phyloP scores from a whole-genome alignment of 208 protist genomes.

The Acanthamoeba castellanii region DNA sequence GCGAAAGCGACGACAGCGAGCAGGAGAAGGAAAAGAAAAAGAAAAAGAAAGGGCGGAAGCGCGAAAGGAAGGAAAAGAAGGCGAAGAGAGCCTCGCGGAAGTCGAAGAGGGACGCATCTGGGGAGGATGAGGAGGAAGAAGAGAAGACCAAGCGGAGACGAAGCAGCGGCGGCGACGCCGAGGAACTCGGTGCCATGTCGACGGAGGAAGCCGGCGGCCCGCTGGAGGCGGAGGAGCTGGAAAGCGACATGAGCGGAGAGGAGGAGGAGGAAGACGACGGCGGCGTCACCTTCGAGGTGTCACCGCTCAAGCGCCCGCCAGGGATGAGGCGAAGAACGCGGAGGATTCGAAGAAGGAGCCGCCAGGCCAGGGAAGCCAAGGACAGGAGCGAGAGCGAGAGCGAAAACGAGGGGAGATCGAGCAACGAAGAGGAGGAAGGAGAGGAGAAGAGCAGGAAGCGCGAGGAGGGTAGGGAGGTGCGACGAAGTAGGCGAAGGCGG shows the following conservation, averaged over 20 bases:
- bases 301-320: conserved; percentile 27
- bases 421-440: neutral
- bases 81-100: neutral
- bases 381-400: neutral
- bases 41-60: neutral
- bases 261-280: neutral
- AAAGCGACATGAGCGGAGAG: neutral
- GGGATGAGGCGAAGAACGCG: neutral
- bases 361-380: neutral
- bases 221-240: neutral
- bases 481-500: neutral
- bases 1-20: neutral
- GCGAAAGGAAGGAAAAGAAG: neutral
- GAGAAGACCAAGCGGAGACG: neutral
- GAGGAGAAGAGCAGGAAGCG: neutral
- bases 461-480: neutral
- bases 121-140: neutral
- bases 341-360: neutral
- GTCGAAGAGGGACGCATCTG: neutral
- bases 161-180: neutral
- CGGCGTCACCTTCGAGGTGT: conserved; percentile 19
- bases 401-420: neutral
- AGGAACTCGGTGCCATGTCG: neutral
- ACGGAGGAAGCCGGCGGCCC: neutral
- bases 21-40: neutral